Conservation (phyloP, 2,329 filamentous ascomycete species). For the Thielaviopsis euricoi region DNA sequence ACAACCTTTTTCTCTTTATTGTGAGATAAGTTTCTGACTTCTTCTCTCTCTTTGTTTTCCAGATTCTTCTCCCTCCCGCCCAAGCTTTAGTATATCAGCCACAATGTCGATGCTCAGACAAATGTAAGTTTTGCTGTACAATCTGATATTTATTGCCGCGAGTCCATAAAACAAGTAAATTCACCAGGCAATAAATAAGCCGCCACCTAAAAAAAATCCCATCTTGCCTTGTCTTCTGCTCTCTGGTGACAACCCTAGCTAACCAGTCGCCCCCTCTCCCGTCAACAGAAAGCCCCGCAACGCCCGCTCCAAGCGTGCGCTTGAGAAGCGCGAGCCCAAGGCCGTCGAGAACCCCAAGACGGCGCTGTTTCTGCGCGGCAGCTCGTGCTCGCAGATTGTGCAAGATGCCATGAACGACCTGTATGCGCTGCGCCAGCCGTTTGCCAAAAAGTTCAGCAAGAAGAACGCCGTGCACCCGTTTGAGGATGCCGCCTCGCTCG, state of each 20-base stretch:
- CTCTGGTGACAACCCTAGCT: background rate
- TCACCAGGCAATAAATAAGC: no score
- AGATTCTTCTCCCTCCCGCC: background rate
- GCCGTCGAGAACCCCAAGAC: conserved; percentile 77
- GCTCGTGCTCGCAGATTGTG: conserved; percentile 64
- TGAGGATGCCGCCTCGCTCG: conserved; percentile 70
- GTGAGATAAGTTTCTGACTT: conserved; percentile 1
- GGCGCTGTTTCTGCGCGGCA: conserved; percentile 77
- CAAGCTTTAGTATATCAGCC: background rate
- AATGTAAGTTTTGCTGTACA: conserved; percentile 4
- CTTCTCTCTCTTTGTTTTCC: background rate
- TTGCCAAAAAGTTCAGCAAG: conserved; percentile 85
- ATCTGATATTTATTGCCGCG: no score
- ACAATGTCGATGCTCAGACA: conserved; percentile 12
- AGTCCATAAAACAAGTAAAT: no score
- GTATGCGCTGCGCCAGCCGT: conserved; percentile 65
- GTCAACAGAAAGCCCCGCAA: conserved; percentile 40
- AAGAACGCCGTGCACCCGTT: conserved; percentile 95
- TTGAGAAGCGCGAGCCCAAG: conserved; percentile 87
- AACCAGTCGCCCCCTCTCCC: background rate
- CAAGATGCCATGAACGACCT: conserved; percentile 77
- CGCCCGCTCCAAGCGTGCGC: conserved; percentile 84
- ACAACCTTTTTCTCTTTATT: background rate
- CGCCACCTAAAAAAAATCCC: no score
- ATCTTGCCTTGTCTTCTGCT: no score